A percentile compares a stretch with the other conserved stretches of the same genome.
phyloP scores from a whole-genome alignment of 2,329 filamentous ascomycete genomes.

The Aspergillus felis region DNA sequence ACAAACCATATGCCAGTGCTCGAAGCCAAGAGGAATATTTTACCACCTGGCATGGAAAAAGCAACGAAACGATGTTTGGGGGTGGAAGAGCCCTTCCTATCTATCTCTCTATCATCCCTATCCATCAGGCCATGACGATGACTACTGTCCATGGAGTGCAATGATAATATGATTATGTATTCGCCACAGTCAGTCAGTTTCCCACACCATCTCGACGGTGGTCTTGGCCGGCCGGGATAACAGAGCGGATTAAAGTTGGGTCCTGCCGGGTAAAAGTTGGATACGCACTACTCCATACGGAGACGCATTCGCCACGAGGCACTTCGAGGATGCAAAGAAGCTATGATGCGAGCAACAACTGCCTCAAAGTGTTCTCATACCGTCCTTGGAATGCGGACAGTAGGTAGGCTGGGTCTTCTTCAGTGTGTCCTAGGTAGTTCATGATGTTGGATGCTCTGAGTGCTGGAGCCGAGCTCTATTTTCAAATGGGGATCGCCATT shows the following conservation, averaged over 20 bases:
- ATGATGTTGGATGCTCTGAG: neutral
- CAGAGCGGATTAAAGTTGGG: neutral
- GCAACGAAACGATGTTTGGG: neutral
- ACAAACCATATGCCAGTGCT: neutral
- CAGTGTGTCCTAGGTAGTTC: neutral
- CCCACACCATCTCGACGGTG: neutral
- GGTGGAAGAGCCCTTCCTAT: neutral
- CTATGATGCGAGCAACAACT: neutral
- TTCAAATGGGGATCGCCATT: neutral
- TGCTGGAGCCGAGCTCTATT: neutral
- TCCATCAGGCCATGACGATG: neutral
- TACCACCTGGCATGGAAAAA: neutral
- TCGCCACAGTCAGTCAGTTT: neutral
- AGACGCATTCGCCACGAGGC: neutral
- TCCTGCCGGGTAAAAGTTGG: neutral
- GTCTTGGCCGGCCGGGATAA: neutral
- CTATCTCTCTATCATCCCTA: neutral
- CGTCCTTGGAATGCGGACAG: neutral
- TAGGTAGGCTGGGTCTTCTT: neutral
- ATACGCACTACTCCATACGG: neutral
- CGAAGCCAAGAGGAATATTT: neutral
- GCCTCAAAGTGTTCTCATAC: neutral
- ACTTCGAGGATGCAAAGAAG: neutral
- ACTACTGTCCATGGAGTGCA: neutral
- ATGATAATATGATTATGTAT: slow-evolving; percentile 6